phyloP scores from a whole-genome alignment of 2,329 filamentous ascomycete genomes.

The Diaporthe sp. region DNA sequence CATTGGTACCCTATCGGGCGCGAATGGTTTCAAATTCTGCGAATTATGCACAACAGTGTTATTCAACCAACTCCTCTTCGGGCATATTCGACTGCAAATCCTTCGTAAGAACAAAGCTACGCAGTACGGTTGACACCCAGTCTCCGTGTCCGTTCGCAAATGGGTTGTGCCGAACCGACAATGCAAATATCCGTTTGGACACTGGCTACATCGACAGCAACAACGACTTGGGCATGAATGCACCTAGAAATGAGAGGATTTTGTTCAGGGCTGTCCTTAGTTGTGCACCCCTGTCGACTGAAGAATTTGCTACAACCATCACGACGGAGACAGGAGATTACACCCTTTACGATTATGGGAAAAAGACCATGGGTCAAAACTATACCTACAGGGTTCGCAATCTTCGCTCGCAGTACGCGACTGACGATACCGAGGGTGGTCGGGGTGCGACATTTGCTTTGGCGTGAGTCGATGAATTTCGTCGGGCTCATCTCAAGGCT shows the following conservation, averaged over 20 bases:
- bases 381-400: constrained; percentile 19
- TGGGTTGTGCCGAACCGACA: constrained; percentile 32
- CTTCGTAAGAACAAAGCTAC: neutral
- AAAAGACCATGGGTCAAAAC: neutral
- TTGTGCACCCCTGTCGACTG: constrained; percentile 31
- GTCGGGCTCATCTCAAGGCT: too few relatives aligned
- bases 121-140: constrained; percentile 2
- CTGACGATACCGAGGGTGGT: neutral
- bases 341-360: constrained; percentile 33
- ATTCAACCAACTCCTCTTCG: constrained; percentile 26
- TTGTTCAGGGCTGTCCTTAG: constrained; percentile 3
- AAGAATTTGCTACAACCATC: neutral
- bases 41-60: constrained; percentile 41
- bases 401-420: neutral
- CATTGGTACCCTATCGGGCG: neutral
- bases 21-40: neutral
- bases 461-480: neutral
- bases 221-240: constrained; percentile 43
- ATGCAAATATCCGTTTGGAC: constrained; percentile 36
- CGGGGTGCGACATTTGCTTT: neutral
- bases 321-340: neutral
- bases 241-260: constrained; percentile 38
- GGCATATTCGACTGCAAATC: constrained; percentile 18
- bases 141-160: constrained; percentile 41
- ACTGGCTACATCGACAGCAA: constrained; percentile 41